These are phyloP conservation scores for Xylariaceae sp. DNA, from an alignment of 2,329 filamentous ascomycete species.

Conservation along the genomic window DNA sequence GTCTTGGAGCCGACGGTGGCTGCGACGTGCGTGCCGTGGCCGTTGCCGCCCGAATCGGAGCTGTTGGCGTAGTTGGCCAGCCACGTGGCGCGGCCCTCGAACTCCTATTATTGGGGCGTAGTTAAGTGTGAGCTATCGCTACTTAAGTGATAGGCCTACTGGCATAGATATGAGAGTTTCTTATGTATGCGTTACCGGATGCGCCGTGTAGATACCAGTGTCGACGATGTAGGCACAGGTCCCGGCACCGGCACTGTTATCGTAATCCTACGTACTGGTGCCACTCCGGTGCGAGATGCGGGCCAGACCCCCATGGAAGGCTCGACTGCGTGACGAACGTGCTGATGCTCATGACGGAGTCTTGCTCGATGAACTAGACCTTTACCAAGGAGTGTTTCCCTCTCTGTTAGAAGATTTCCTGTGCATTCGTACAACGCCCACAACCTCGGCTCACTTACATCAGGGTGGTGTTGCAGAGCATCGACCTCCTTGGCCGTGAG, in stretches of 20 bases:
- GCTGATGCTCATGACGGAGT: slow-evolving; percentile 29
- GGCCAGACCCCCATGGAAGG: slow-evolving; percentile 40
- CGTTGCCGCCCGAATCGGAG: slow-evolving; percentile 33
- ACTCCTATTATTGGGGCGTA: slow-evolving; percentile 29
- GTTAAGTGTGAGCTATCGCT: too few species aligned
- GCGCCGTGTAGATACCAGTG: slow-evolving; percentile 44
- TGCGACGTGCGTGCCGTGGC: slow-evolving; percentile 38
- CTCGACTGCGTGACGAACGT: slow-evolving; percentile 30
- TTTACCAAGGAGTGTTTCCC: slow-evolving; percentile 9
- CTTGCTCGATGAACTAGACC: slow-evolving; percentile 34
- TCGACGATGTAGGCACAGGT: slow-evolving; percentile 51
- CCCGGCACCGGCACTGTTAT: slow-evolving; percentile 35
- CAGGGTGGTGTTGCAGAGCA: slow-evolving; percentile 34
- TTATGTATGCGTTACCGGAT: slow-evolving; percentile 33
- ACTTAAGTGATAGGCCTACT: too few species aligned
- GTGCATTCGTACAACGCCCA: background rate
- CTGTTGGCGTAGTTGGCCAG: slow-evolving; percentile 29
- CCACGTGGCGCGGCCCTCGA: slow-evolving; percentile 37
- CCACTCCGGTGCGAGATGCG: slow-evolving; percentile 38
- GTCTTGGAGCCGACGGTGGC: slow-evolving; percentile 31
- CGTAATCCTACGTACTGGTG: slow-evolving; percentile 36
- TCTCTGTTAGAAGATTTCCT: slow-evolving; percentile 10
- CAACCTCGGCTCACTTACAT: slow-evolving; percentile 32
- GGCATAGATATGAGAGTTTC: too few species aligned
- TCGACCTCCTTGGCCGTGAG: slow-evolving; percentile 39